These are phyloP conservation scores for Gnomoniopsis smithogilvyi DNA, from an alignment of 2,329 filamentous ascomycete species.

Conservation along the genomic window DNA sequence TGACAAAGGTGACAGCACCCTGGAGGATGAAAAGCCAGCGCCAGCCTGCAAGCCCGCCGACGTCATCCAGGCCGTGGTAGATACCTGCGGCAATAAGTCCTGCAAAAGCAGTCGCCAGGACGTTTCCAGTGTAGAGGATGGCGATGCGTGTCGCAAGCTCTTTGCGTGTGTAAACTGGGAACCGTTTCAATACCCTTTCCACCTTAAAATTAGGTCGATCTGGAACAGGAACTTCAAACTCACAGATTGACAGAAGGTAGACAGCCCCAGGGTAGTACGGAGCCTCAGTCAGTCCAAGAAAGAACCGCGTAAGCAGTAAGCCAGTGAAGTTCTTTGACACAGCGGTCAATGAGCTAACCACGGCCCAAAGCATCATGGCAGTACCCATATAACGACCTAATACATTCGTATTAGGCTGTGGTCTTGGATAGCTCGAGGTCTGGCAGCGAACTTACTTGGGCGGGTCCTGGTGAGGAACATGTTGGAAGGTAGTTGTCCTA, in stretches of 20 bases:
- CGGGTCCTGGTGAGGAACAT: slow-evolving; percentile 21
- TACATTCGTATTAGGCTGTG: slow-evolving; percentile 28
- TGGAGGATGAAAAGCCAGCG: slow-evolving; percentile 31
- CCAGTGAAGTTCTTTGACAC: slow-evolving; percentile 38
- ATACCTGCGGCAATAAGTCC: slow-evolving; percentile 63
- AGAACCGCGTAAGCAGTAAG: slow-evolving; percentile 39
- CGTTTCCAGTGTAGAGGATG: slow-evolving; percentile 55
- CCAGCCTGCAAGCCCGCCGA: slow-evolving; percentile 34
- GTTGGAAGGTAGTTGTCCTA: slow-evolving; percentile 24
- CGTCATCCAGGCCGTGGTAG: slow-evolving; percentile 48
- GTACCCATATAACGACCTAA: slow-evolving; percentile 4
- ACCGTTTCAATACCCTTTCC: no score
- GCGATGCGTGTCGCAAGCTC: slow-evolving; percentile 63
- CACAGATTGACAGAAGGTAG: slow-evolving; percentile 44
- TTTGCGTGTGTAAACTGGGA: slow-evolving; percentile 61
- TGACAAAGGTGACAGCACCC: slow-evolving; percentile 25
- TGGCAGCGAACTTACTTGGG: slow-evolving; percentile 41
- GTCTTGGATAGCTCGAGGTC: no score
- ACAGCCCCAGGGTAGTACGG: slow-evolving; percentile 36
- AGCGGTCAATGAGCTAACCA: slow-evolving; percentile 39
- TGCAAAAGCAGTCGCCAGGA: slow-evolving; percentile 66
- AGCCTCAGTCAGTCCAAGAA: slow-evolving; percentile 39
- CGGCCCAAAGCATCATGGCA: slow-evolving; percentile 38
- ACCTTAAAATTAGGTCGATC: no score
- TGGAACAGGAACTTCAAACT: no score